Evolutionary conservation across 306 rosid species (phyloP).

Genomic region (Begonia fuchsioides): DNA sequence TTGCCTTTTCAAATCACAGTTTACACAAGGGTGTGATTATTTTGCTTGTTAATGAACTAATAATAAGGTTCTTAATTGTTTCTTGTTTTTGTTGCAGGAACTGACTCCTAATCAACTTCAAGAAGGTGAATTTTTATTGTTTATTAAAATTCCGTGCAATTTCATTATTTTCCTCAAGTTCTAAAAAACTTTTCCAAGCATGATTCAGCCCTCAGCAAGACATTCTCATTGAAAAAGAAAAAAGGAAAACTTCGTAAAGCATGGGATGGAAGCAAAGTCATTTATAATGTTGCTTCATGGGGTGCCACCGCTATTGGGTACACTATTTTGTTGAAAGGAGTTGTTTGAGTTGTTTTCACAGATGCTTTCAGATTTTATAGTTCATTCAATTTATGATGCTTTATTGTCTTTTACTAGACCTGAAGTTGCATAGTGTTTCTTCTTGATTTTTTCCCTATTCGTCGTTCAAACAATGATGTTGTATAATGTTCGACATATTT

Average conservation of each 20-base stretch:
- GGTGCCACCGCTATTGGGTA: constrained; percentile 98
- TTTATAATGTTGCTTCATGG: constrained; percentile 96
- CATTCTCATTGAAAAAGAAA: constrained; percentile 74
- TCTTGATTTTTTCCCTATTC: background rate
- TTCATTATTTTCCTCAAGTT: background rate
- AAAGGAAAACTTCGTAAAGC: constrained; percentile 92
- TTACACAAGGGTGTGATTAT: background rate
- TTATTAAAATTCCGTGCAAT: background rate
- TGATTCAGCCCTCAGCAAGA: constrained; percentile 73
- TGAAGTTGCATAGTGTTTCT: background rate
- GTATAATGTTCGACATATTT: too few species aligned
- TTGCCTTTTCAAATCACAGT: background rate
- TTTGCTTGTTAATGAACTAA: background rate
- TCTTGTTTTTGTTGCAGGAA: constrained; percentile 49
- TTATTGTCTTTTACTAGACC: constrained; percentile 4
- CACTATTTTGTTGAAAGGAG: constrained; percentile 5
- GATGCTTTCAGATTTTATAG: background rate
- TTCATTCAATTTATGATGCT: constrained; percentile 3
- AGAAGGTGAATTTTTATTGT: constrained; percentile 43
- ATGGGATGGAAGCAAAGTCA: constrained; percentile 96
- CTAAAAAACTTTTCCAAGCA: too few species aligned
- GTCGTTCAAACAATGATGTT: too few species aligned
- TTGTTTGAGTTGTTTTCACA: too few species aligned
- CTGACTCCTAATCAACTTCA: constrained; percentile 87
- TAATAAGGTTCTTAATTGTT: constrained; percentile 6